Base-by-base conservation (phyloP, 2,329 filamentous ascomycete genomes). In the Diaporthe ilicicola region DNA sequence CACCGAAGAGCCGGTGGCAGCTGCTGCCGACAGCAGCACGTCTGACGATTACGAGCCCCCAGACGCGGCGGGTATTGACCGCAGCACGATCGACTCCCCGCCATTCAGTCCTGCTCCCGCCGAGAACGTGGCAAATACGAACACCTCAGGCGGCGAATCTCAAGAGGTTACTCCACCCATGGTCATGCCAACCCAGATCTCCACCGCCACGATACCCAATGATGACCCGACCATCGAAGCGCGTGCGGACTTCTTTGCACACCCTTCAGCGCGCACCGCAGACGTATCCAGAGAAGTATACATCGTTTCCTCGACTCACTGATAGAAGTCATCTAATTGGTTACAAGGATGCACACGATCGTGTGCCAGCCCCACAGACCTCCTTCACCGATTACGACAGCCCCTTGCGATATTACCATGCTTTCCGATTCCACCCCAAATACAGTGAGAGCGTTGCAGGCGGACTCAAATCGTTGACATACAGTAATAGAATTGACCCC, bases 381-480 rank as follows among this genome's bases (percentile, higher is more conserved):
- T 69, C 62, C 5, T 78, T 81, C 70, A 75, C 62, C 42, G 91
- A 94, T 2, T 99, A 99, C 82, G 87, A 93, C 78, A 97, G 94
- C 78, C 93, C 94, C 39, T 85, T 99, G 72, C 90, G 89, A 75
- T 88, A 89, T 76, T 98, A 98, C 81, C 94, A 91, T 80, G 92
- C 93, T 46, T 99, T 93, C 82, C 94, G 95, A 76, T 98, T 95
- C 79, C 95, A 98, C 79, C 93, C 94, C 39, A 85, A 89, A 65
- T 98, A 91, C 82, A 84, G 86, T 74, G 81, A 92, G 62, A 84
- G 89, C 70, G 90, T 97, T 70, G 80, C 89, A 69, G 92, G 91
- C 73, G 95, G 95, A 53, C 92, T 94, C 78, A 91, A 92, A 78
- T 98, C 96, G 74, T 87, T 97, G 84, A 98, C 95, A 53, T 98